Evolutionary conservation across 202 grass and related monocot genomes (phyloP).

Genomic region (Zizania palustris): DNA sequence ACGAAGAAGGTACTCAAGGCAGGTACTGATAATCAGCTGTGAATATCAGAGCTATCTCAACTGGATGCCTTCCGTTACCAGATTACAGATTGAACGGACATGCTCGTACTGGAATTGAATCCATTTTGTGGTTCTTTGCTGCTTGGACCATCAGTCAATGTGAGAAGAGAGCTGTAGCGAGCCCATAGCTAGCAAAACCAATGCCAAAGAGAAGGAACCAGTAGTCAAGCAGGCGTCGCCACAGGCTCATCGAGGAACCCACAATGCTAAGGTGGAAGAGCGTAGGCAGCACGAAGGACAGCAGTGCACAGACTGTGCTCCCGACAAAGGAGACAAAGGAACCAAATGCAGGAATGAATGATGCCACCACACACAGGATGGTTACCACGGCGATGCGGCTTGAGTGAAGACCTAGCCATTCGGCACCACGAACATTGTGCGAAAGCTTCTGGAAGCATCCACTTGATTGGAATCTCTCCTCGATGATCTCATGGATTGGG

Average conservation of each 20-base stretch:
- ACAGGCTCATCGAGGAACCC: slow-evolving; percentile 55
- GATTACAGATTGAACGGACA: background rate
- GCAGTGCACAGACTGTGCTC: slow-evolving; percentile 75
- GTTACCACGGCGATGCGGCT: slow-evolving; percentile 59
- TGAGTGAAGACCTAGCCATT: slow-evolving; percentile 60
- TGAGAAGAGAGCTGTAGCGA: slow-evolving; percentile 42
- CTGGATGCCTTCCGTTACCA: slow-evolving; percentile 3
- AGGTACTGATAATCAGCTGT: background rate
- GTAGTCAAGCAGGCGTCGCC: slow-evolving; percentile 59
- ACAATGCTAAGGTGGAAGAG: slow-evolving; percentile 78
- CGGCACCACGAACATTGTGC: slow-evolving; percentile 8
- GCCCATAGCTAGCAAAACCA: slow-evolving; percentile 65
- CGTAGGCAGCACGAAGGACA: slow-evolving; percentile 82
- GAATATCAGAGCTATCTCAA: background rate
- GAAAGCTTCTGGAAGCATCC: slow-evolving; percentile 67
- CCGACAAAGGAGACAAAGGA: slow-evolving; percentile 79
- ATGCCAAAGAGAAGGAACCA: slow-evolving; percentile 61
- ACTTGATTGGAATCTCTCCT: slow-evolving; percentile 62
- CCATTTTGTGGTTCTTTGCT: background rate
- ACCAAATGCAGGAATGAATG: slow-evolving; percentile 77
- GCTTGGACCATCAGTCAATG: slow-evolving; percentile 10
- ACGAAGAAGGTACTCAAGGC: background rate
- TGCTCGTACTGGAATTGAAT: background rate
- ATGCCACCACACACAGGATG: slow-evolving; percentile 60
- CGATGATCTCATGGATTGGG: slow-evolving; percentile 83